Percentiles rank a stretch among this genome's conserved stretches.
Evolutionary conservation across 345 rosid species (phyloP).

Genomic region (Anastatica hierochuntica): DNA sequence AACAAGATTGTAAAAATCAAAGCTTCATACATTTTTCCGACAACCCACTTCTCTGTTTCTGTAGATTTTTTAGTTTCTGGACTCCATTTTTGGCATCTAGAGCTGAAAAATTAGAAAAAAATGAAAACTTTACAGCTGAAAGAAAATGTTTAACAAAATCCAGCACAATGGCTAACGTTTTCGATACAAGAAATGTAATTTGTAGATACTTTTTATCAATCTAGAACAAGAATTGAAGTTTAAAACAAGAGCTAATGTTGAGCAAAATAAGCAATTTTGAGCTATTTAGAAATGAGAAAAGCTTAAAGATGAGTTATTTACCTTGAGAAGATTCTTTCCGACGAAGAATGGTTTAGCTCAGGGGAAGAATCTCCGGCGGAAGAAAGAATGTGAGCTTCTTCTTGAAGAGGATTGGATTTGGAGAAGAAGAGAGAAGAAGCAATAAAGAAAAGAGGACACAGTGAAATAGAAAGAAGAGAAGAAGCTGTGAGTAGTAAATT

Average conservation of each 20-base stretch:
- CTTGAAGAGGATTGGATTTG: constrained; percentile 1
- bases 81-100: background rate
- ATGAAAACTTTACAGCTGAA: background rate
- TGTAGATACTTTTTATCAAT: too few species aligned
- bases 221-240: background rate
- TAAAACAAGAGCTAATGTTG: background rate
- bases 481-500: too few species aligned
- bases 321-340: background rate
- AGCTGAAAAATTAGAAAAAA: constrained; percentile 19
- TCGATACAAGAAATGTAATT: too few species aligned
- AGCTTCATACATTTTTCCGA: constrained; percentile 3
- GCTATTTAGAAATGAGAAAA: too few species aligned
- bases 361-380: background rate
- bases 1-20: constrained; percentile 13
- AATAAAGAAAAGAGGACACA: background rate
- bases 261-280: too few species aligned
- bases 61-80: constrained; percentile 6
- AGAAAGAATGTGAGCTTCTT: constrained; percentile 6
- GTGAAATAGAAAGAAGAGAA: constrained; percentile 19
- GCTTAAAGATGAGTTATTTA: too few species aligned
- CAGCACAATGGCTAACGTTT: constrained; percentile 23
- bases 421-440: background rate
- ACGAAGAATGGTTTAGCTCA: background rate
- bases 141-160: background rate
- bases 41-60: background rate